These are phyloP conservation scores for Kingdonia uniflora DNA, from an alignment of 164 flowering plant genomes.

Conservation along the genomic window DNA sequence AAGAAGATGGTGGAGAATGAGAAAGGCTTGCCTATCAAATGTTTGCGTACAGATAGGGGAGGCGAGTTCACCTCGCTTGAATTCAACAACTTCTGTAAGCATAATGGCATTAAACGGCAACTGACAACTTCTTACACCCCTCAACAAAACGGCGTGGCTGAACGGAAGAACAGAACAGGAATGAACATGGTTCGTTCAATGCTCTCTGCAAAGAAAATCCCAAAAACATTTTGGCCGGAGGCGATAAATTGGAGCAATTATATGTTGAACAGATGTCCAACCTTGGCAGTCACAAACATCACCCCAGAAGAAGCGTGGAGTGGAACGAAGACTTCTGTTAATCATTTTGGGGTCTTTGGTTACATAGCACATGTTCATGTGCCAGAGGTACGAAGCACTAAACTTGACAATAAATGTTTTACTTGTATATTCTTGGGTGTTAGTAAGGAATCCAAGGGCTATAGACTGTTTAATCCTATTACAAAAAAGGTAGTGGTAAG, in stretches of 20 bases:
- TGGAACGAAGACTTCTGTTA: no score
- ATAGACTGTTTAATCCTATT: slow-evolving; percentile 2
- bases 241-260: neutral
- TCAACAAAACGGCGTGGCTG: neutral
- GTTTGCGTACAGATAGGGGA: neutral
- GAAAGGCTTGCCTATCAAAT: neutral
- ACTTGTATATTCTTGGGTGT: neutral
- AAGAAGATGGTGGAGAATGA: slow-evolving; percentile 1
- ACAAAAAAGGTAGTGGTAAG: neutral
- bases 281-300: no score
- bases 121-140: neutral
- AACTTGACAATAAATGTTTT: neutral
- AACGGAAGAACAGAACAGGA: neutral
- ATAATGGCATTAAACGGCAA: neutral
- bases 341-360: neutral
- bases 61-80: neutral
- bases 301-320: no score
- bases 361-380: neutral
- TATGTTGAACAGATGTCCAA: neutral
- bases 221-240: slow-evolving; percentile 5
- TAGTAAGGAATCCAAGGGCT: slow-evolving; percentile 5
- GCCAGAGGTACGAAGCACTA: neutral
- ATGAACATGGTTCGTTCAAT: slow-evolving; percentile 1
- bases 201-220: neutral
- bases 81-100: neutral